Base-by-base conservation (phyloP, 495 filamentous ascomycete species). In the Xylaria cubensis region DNA sequence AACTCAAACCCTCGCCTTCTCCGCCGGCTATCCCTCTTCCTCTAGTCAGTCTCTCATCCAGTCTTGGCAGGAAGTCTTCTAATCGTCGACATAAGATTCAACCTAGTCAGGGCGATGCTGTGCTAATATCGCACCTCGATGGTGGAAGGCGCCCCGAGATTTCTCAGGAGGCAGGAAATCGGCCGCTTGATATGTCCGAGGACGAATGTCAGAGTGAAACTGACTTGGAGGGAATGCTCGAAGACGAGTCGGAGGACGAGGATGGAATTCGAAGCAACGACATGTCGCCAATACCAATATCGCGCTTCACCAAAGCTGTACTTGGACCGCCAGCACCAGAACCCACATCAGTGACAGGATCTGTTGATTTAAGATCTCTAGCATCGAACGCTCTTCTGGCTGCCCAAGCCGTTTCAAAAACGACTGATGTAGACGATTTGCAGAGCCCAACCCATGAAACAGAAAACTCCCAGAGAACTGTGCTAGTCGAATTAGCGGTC, bases 51-150 rank as follows among this genome's bases (percentile, higher is more conserved):
- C 76, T 75, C 75, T 73, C 79, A 74, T 69, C 77, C 67, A 81
- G 76, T 63, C 68, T 75, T 67, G 79, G 79, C 67, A 69, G 72
- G 65, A 82, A 78, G 73, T 81, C 76, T 78, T 81, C 84, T 80
- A 81, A 81, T 79, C 74, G 78, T 79, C 83, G 82, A 62, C 77
- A 73, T 69, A 83, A 81, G 81, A 71, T 79, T 72, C 77, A 76
- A 74, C 78, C 81, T 64, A 81, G 76, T 70, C 84, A 82, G 72
- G 88, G 86, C 75, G 86, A 90, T 86, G 86, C 81, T 55, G 84
- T 89, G 63, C 77, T 90, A 73, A 81, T 90, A 46, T 76, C 78
- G 36, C 81, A 83, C 71, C 84, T 90, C 64, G 86, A 81, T 76
- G 83, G 81, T 70, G 83, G 86, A 70, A 84, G 84, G 72, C 79